Conservation (phyloP, 345 rosid species). For the Syzygium aromaticum region DNA sequence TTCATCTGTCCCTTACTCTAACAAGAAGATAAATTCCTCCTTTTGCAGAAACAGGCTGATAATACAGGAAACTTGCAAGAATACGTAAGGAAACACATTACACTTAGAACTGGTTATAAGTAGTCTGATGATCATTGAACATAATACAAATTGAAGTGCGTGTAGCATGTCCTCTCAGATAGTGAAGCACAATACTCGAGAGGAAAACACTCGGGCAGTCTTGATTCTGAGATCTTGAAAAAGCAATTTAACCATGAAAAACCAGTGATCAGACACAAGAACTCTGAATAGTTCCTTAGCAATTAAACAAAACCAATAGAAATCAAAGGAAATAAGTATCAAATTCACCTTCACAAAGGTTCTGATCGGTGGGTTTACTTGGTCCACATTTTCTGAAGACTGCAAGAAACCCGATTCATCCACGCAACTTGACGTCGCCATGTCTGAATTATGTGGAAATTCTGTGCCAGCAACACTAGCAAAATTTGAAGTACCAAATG, state of each 20-base stretch:
- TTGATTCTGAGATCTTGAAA: background rate
- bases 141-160: background rate
- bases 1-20: background rate
- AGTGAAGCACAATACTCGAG: background rate
- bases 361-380: slow-evolving; percentile 29
- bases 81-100: background rate
- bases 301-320: background rate
- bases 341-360: slow-evolving; percentile 41
- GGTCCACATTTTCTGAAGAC: slow-evolving; percentile 40
- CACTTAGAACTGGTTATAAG: background rate
- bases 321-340: background rate
- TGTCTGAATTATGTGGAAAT: slow-evolving; percentile 27
- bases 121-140: background rate
- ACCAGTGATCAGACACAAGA: background rate
- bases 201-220: background rate
- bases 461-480: slow-evolving; percentile 22
- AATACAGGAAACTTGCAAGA: background rate
- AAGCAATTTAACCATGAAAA: background rate
- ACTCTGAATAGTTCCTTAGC: background rate
- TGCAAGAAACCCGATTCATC: slow-evolving; percentile 46
- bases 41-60: background rate
- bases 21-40: background rate
- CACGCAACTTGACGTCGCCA: slow-evolving; percentile 43
- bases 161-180: background rate
- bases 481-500: slow-evolving; percentile 28